phyloP scores from a whole-genome alignment of 352 stramenopile genomes.

The Globisporangium cystogenes region DNA sequence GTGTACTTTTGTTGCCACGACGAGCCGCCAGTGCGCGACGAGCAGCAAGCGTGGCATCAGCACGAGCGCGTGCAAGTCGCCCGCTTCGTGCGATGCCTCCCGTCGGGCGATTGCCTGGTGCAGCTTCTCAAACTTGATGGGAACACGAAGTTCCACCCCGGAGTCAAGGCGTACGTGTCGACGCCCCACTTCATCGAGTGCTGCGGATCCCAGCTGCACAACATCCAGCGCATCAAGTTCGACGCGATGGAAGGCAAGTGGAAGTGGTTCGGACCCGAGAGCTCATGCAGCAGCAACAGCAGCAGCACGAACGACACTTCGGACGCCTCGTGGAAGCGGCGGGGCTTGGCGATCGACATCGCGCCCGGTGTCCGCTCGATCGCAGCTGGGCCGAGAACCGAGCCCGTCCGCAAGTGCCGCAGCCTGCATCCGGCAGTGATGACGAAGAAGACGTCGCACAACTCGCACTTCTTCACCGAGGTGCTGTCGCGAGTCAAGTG shows the following conservation, averaged over 20 bases:
- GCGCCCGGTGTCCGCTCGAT: not conserved
- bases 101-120: slow-evolving; percentile 27
- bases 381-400: slow-evolving; percentile 4
- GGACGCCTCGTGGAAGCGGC: not conserved
- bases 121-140: slow-evolving; percentile 27
- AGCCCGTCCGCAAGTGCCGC: slow-evolving; percentile 4
- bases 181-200: slow-evolving; percentile 40
- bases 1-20: slow-evolving; percentile 28
- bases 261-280: slow-evolving; percentile 12
- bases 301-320: not conserved
- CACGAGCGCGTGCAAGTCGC: slow-evolving; percentile 31
- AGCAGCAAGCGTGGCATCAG: slow-evolving; percentile 7
- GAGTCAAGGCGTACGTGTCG: slow-evolving; percentile 18
- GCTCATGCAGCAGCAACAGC: not conserved
- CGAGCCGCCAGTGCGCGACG: slow-evolving; percentile 5
- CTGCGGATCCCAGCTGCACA: slow-evolving; percentile 29
- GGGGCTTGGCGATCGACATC: slow-evolving; percentile 5
- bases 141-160: not conserved
- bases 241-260: slow-evolving; percentile 19
- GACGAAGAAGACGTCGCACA: slow-evolving; percentile 1
- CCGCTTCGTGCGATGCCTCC: slow-evolving; percentile 20
- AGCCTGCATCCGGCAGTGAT: not conserved
- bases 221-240: slow-evolving; percentile 25
- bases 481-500: slow-evolving; percentile 23
- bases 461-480: slow-evolving; percentile 27